phyloP scores from a whole-genome alignment of 805 yeast species.

The Clavispora fructus region DNA sequence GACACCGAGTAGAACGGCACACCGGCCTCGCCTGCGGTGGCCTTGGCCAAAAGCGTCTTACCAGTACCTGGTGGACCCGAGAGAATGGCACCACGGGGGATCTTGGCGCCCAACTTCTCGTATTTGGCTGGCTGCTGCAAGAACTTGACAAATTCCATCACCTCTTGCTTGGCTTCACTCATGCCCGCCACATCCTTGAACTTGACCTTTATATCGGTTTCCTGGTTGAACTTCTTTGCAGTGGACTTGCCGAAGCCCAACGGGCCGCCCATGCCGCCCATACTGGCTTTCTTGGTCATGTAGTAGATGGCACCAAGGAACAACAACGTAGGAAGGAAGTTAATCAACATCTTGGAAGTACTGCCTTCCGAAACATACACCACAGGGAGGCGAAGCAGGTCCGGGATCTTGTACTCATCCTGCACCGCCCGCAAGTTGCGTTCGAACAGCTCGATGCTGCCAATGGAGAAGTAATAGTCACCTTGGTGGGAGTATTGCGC shows the following conservation, averaged over 20 bases:
- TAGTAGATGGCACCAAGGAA: slow-evolving; percentile 86
- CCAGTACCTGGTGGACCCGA: slow-evolving; percentile 98
- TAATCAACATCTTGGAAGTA: slow-evolving; percentile 55
- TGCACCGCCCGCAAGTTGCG: slow-evolving; percentile 72
- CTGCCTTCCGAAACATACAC: slow-evolving; percentile 70
- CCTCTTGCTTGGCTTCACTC: slow-evolving; percentile 90
- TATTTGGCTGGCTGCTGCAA: slow-evolving; percentile 80
- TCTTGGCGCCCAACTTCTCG: slow-evolving; percentile 86
- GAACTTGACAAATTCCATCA: slow-evolving; percentile 91
- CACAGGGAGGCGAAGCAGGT: slow-evolving; percentile 72
- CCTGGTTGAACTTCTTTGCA: slow-evolving; percentile 78
- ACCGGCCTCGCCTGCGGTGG: slow-evolving; percentile 95
- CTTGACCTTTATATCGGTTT: slow-evolving; percentile 72
- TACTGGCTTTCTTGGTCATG: slow-evolving; percentile 63
- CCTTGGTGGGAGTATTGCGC: slow-evolving; percentile 37
- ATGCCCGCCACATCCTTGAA: slow-evolving; percentile 93
- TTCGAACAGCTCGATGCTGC: slow-evolving; percentile 86
- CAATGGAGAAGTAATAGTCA: slow-evolving; percentile 62
- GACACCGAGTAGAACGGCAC: slow-evolving; percentile 90
- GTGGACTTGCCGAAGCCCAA: slow-evolving; percentile 75
- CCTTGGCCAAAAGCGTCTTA: slow-evolving; percentile 86
- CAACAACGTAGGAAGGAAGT: slow-evolving; percentile 82
- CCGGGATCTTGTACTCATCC: slow-evolving; percentile 57
- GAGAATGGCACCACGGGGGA: slow-evolving; percentile 90
- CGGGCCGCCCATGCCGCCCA: slow-evolving; percentile 50